These are phyloP conservation scores for Malassezia globosa DNA, from an alignment of 1,284 basidiomycete species.

Conservation along the genomic window DNA sequence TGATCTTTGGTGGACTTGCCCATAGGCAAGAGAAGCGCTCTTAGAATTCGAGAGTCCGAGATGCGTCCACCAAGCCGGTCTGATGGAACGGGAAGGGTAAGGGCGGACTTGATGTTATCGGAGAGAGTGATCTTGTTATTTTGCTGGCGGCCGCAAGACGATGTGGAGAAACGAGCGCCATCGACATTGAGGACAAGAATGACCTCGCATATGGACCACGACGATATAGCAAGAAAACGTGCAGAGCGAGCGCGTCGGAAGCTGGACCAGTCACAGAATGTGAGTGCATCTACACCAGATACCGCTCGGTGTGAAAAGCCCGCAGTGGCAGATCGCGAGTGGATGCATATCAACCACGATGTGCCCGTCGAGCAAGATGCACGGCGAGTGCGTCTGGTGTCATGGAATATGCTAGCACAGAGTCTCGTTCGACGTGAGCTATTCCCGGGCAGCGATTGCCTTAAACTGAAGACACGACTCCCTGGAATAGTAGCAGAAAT, in stretches of 20 bases:
- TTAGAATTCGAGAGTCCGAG: not conserved
- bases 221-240: constrained; percentile 8
- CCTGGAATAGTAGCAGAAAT: constrained; percentile 30
- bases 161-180: too few species aligned
- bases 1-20: constrained; percentile 49
- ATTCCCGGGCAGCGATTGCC: constrained; percentile 48
- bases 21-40: constrained; percentile 20
- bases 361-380: not conserved
- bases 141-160: too few species aligned
- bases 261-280: not conserved
- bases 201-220: constrained; percentile 2
- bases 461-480: constrained; percentile 46
- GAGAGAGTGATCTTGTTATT: not conserved
- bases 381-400: constrained; percentile 18
- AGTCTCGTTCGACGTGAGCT: constrained; percentile 48
- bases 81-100: not conserved
- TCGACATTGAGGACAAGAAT: not conserved
- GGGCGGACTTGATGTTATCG: not conserved
- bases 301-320: too few species aligned
- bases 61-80: too few species aligned
- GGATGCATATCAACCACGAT: constrained; percentile 4
- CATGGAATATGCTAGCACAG: constrained; percentile 48
- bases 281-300: not conserved
- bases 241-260: constrained; percentile 9
- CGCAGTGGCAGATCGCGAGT: not conserved